Evolutionary conservation across 1,284 basidiomycete genomes (phyloP).

Genomic region (Cryptococcus hybrid): DNA sequence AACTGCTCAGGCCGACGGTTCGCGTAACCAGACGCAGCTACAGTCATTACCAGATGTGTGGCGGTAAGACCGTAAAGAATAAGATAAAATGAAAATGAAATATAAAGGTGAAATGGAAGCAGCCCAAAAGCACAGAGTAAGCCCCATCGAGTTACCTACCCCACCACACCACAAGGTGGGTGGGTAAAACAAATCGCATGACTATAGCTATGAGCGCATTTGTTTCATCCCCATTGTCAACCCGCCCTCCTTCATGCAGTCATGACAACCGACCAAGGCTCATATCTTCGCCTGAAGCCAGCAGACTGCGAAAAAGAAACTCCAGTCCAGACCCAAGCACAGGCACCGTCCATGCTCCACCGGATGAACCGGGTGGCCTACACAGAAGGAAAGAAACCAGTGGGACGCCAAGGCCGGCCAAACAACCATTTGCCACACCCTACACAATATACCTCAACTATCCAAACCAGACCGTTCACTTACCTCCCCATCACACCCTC

Average conservation of each 20-base stretch:
- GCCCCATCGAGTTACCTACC: conserved; percentile 48
- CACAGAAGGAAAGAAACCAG: not conserved
- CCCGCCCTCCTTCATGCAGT: conserved; percentile 1
- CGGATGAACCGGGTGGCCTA: not conserved
- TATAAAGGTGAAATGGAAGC: conserved; percentile 2
- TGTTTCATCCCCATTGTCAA: conserved; percentile 3
- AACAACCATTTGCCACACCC: not conserved
- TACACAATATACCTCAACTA: not conserved
- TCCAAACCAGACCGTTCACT: conserved; percentile 1
- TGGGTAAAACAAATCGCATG: conserved; percentile 38
- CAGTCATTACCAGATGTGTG: conserved; percentile 6
- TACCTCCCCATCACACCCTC: not conserved
- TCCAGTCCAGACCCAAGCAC: not conserved
- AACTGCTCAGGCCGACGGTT: not conserved
- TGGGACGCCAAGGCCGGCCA: not conserved
- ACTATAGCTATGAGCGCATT: conserved; percentile 45
- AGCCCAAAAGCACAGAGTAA: conserved; percentile 47
- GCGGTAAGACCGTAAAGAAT: conserved; percentile 1
- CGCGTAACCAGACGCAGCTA: not conserved
- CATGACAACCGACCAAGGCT: conserved; percentile 18
- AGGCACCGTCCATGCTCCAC: not conserved
- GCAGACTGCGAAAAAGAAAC: not conserved
- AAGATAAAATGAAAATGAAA: not conserved
- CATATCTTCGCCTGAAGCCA: conserved; percentile 42
- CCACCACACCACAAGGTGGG: not conserved